A percentile compares a stretch with the other conserved stretches of the same genome.
These are phyloP conservation scores for Solanum etuberosum DNA, from an alignment of 257 asterid genomes.

Conservation along the genomic window DNA sequence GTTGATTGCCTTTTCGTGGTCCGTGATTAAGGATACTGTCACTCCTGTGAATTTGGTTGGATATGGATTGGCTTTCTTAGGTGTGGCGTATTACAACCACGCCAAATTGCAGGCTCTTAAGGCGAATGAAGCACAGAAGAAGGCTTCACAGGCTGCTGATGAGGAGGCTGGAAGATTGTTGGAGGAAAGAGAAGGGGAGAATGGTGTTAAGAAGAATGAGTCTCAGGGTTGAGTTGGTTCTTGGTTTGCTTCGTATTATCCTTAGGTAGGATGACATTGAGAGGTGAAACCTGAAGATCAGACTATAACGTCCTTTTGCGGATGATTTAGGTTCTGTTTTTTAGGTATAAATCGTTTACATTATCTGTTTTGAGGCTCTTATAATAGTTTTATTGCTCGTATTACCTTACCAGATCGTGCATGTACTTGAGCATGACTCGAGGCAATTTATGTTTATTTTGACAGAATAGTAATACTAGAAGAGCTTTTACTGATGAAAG, in stretches of 20 bases:
- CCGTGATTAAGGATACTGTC: constrained; percentile 63
- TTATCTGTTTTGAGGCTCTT: background rate
- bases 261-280: background rate
- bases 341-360: background rate
- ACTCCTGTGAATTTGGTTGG: constrained; percentile 52
- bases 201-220: constrained; percentile 23
- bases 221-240: constrained; percentile 11
- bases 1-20: constrained; percentile 60
- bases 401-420: background rate
- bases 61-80: constrained; percentile 52
- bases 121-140: constrained; percentile 58
- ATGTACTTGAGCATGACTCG: constrained; percentile 1
- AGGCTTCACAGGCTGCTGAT: constrained; percentile 29
- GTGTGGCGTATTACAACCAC: constrained; percentile 54
- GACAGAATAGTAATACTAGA: background rate
- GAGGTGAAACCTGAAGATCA: background rate
- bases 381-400: background rate
- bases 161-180: constrained; percentile 39
- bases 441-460: background rate
- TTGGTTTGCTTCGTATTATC: background rate
- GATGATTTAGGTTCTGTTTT: constrained; percentile 8
- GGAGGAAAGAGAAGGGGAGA: constrained; percentile 29
- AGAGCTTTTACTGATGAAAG: background rate
- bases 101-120: constrained; percentile 46
- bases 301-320: constrained; percentile 6